phyloP scores from a whole-genome alignment of 2,329 filamentous ascomycete species.

The Xylariales sp. region DNA sequence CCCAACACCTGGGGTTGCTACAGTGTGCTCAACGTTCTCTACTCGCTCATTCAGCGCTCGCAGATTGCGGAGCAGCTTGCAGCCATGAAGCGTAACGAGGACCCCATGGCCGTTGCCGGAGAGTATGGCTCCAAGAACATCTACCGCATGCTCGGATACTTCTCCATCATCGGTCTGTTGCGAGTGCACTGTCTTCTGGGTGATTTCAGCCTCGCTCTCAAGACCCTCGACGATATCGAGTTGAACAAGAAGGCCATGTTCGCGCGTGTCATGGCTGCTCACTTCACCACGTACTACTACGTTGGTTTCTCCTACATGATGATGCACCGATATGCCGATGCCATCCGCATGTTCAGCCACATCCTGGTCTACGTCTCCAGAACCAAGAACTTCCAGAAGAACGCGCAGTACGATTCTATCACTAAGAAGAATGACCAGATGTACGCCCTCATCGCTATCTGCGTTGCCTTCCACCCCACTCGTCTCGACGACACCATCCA shows the following conservation, averaged over 20 bases:
- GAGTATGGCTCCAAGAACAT: slow-evolving; percentile 93
- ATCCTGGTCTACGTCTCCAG: slow-evolving; percentile 98
- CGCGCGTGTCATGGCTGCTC: slow-evolving; percentile 96
- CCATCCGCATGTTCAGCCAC: slow-evolving; percentile 99
- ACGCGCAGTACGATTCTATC: slow-evolving; percentile 95
- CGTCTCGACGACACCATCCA: slow-evolving; percentile 98
- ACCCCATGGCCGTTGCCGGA: slow-evolving; percentile 80
- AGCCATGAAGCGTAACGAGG: slow-evolving; percentile 91
- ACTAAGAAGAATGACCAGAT: slow-evolving; percentile 99
- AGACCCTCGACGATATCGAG: slow-evolving; percentile 99
- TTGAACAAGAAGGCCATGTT: slow-evolving; percentile 99
- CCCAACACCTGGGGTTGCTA: slow-evolving; percentile 99
- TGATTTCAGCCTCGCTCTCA: slow-evolving; percentile 96
- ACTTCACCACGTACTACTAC: slow-evolving; percentile 99
- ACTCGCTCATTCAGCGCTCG: slow-evolving; percentile 96
- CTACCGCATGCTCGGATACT: slow-evolving; percentile 98
- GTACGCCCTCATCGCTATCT: slow-evolving; percentile 98
- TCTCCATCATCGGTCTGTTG: slow-evolving; percentile 96
- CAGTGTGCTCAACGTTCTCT: slow-evolving; percentile 97
- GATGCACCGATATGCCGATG: slow-evolving; percentile 99
- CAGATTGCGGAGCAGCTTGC: slow-evolving; percentile 97
- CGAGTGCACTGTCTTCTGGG: slow-evolving; percentile 94
- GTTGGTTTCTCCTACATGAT: slow-evolving; percentile 99
- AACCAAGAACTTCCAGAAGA: slow-evolving; percentile 99
- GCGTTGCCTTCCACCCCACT: slow-evolving; percentile 95